Base-by-base conservation (phyloP, 129 eudicot genomes). In the Cynara cardunculus region DNA sequence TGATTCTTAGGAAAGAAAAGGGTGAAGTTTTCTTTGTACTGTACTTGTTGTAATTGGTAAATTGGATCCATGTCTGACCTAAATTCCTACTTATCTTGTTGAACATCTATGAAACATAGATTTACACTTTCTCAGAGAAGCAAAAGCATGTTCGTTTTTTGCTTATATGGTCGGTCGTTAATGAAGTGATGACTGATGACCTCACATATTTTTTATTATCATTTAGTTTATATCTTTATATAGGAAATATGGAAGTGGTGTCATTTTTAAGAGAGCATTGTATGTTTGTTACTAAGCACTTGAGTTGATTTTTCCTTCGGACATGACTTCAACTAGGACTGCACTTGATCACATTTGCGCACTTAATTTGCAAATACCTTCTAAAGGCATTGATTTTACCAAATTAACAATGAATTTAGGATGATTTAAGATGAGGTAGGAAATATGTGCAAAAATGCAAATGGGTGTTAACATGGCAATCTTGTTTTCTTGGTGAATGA, bases 401-500 rank as follows among this genome's bases (percentile, higher is more conserved):
- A 49, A 49, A 49, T 49, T 49, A 49, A 49, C 61, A 27, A 26
- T 46, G 65, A 24, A 25, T 73, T 71, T 39, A 41, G 25, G 32
- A 73, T 24, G 64, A 39, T 19, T 41, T 24, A 25, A 12, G 16
- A 41, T 39, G 46, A 73, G 8, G 34, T 41, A 73, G 34, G 64
- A 39, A 73, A 39, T 41, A 41, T 73, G 41, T 22, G 64, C 32
- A 41, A 41, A 73, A 41, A 24, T 19, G 12, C 16, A 14, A 73
- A 73, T 24, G 64, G 32, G 64, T 41, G 31, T 26, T 73, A 73
- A 73, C 77, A 39, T 73, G 77, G 65, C 35, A 25, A 25, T 74
- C 67, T 59, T 21, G 25, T 21, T 7, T 61, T n/a, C 25, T 74
- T 44, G 37, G 24, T 46, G 61, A 25, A 26, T 31, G 18, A 30